These are phyloP conservation scores for Irpex sp. DNA, from an alignment of 1,284 basidiomycete genomes.

Conservation along the genomic window DNA sequence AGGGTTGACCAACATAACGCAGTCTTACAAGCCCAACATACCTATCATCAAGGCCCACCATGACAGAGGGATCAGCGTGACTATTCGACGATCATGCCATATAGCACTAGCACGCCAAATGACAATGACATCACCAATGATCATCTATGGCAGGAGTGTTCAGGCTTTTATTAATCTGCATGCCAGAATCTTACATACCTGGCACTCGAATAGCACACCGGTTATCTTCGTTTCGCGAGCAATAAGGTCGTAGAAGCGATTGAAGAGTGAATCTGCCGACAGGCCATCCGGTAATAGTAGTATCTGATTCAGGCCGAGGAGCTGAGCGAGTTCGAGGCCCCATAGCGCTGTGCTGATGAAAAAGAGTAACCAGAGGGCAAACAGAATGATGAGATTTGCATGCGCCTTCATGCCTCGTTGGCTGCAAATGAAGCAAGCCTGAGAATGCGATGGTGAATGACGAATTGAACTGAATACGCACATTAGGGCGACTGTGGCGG, in stretches of 20 bases:
- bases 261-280: conserved; percentile 5
- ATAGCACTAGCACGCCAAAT: conserved; percentile 15
- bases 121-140: conserved; percentile 12
- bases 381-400: conserved; percentile 3
- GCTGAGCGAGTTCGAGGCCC: conserved; percentile 11
- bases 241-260: conserved; percentile 13
- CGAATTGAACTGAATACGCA: conserved; percentile 1
- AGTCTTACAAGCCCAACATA: neutral
- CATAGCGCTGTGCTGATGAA: conserved; percentile 10
- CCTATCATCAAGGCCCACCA: conserved; percentile 14
- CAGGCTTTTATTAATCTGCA: neutral
- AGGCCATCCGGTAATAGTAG: conserved; percentile 8
- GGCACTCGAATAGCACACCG: conserved; percentile 10
- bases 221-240: conserved; percentile 13
- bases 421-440: neutral
- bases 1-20: neutral
- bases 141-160: conserved; percentile 7
- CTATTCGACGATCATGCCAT: conserved; percentile 10
- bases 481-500: conserved; percentile 9
- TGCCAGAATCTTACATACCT: conserved; percentile 1
- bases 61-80: conserved; percentile 9
- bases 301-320: conserved; percentile 12
- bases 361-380: conserved; percentile 9
- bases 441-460: neutral
- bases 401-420: conserved; percentile 8